phyloP scores from a whole-genome alignment of 192 early-diverging fungal genomes.

The Diversispora epigaea region DNA sequence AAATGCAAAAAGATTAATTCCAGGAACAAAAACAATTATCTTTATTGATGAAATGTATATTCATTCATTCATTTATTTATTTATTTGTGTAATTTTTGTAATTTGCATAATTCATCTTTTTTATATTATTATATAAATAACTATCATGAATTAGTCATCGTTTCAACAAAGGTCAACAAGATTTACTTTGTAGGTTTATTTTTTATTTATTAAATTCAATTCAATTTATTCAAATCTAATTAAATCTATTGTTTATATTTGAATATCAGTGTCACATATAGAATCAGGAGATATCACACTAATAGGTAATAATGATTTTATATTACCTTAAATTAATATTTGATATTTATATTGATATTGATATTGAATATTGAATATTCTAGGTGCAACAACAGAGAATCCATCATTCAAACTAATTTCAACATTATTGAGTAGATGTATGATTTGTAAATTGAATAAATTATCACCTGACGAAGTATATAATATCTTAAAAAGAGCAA shows the following conservation, averaged over 20 bases:
- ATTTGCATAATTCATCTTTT: neutral
- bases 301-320: constrained; percentile 56
- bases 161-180: constrained; percentile 88
- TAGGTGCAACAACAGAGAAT: constrained; percentile 77
- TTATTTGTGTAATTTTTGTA: neutral
- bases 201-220: neutral
- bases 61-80: neutral
- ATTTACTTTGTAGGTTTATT: constrained; percentile 56
- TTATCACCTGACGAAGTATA: constrained; percentile 59
- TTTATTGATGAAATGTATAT: constrained; percentile 81
- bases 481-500: constrained; percentile 60
- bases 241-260: constrained; percentile 32
- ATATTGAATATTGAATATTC: neutral
- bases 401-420: constrained; percentile 82
- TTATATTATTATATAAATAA: neutral
- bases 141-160: too few relatives aligned
- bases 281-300: constrained; percentile 72
- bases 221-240: neutral
- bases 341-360: neutral
- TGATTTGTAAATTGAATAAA: constrained; percentile 74
- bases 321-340: neutral
- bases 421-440: constrained; percentile 76
- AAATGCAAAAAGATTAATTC: constrained; percentile 50
- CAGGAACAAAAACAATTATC: constrained; percentile 63
- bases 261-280: constrained; percentile 49